phyloP scores from a whole-genome alignment of 2,329 filamentous ascomycete species.

The Nemania sp. region DNA sequence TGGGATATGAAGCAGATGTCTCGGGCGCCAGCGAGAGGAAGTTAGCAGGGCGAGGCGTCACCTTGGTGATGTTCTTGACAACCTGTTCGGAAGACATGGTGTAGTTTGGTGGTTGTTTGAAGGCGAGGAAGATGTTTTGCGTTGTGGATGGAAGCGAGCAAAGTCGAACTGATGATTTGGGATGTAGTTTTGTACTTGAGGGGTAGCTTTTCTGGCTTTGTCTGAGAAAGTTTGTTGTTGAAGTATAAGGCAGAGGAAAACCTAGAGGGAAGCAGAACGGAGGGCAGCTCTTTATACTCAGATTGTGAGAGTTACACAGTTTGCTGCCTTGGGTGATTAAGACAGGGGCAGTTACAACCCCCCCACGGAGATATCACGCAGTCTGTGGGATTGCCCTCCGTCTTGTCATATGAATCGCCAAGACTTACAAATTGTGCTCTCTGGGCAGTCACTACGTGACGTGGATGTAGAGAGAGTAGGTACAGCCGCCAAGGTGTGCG shows the following conservation, averaged over 20 bases:
- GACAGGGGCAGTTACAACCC: slow-evolving; percentile 19
- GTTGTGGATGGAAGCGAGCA: not conserved
- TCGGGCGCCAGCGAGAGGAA: slow-evolving; percentile 64
- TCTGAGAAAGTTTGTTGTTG: slow-evolving; percentile 9
- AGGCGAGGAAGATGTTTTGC: not conserved
- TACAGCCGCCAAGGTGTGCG: slow-evolving; percentile 14
- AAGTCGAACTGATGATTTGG: not conserved
- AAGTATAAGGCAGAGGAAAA: slow-evolving; percentile 9
- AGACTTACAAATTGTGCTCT: slow-evolving; percentile 34
- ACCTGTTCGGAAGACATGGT: slow-evolving; percentile 35
- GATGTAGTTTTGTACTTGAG: slow-evolving; percentile 11
- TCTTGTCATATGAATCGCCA: slow-evolving; percentile 31
- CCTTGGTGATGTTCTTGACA: slow-evolving; percentile 30
- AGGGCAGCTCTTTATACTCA: slow-evolving; percentile 26
- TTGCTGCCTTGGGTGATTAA: slow-evolving; percentile 6
- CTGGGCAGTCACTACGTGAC: slow-evolving; percentile 20
- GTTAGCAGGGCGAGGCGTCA: slow-evolving; percentile 39
- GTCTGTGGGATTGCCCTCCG: slow-evolving; percentile 8
- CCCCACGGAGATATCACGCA: slow-evolving; percentile 27
- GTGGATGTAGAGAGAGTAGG: slow-evolving; percentile 20
- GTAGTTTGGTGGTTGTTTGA: slow-evolving; percentile 15
- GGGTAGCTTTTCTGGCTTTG: slow-evolving; percentile 13
- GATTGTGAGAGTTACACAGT: not conserved
- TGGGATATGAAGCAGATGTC: slow-evolving; percentile 59
- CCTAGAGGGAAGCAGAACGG: slow-evolving; percentile 7